Conservation (phyloP, 2,329 filamentous ascomycete species). For the Pseudomassariella vexata region DNA sequence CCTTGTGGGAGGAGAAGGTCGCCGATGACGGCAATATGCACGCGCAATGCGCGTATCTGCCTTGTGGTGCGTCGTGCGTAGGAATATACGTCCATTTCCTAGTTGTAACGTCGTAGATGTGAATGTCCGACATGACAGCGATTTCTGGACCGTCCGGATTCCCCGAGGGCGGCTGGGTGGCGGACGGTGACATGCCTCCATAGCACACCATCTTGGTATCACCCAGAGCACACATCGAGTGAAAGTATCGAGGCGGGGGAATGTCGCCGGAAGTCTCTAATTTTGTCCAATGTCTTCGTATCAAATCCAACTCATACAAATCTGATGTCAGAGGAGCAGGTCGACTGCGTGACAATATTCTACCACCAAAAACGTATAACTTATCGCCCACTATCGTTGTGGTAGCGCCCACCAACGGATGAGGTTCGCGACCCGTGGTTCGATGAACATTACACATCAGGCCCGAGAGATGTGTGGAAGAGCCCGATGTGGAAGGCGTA, state of each 20-base stretch:
- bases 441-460: constrained; percentile 69
- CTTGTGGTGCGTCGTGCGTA: constrained; percentile 78
- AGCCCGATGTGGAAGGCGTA: constrained; percentile 37
- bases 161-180: constrained; percentile 38
- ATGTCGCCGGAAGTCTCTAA: constrained; percentile 78
- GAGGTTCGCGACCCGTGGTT: constrained; percentile 87
- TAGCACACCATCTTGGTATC: constrained; percentile 98
- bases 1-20: constrained; percentile 76
- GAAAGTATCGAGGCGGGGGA: constrained; percentile 90
- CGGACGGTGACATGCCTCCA: constrained; percentile 89
- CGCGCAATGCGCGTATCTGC: constrained; percentile 93
- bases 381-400: constrained; percentile 95
- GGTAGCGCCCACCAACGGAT: constrained; percentile 86
- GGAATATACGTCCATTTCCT: constrained; percentile 81
- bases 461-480: constrained; percentile 56
- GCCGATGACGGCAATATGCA: constrained; percentile 86
- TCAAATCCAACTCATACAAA: constrained; percentile 87
- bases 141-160: constrained; percentile 73
- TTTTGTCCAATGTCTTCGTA: constrained; percentile 89
- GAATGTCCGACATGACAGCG: constrained; percentile 95
- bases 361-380: constrained; percentile 91
- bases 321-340: constrained; percentile 80
- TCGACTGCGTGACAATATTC: constrained; percentile 76
- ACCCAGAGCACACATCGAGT: constrained; percentile 88
- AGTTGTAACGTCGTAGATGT: constrained; percentile 84